Base-by-base conservation (phyloP, 805 yeast genomes). In the Teunomyces cretensis region DNA sequence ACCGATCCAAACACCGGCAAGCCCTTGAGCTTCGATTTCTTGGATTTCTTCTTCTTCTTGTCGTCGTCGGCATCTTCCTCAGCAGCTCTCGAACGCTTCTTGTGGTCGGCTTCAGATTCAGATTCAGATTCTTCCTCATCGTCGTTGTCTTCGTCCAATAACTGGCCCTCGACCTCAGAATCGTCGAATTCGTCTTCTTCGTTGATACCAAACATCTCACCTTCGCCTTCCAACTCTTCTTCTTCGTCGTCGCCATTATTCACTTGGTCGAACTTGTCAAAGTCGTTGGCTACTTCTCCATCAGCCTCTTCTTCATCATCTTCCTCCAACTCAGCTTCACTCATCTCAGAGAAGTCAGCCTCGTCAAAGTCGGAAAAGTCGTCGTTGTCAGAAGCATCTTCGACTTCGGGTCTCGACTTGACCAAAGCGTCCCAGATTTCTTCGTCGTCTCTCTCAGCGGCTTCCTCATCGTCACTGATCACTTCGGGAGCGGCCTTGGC, bases 1-100 rank as follows among this genome's bases (percentile, higher is more conserved):
- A 83, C 96, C 38, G 90, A 83, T 1, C 96, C 97, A 70, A 89
- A 91, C 15, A 82, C 74, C 16, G 97, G 97, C 48, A 91, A 70
- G 39, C 76, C 80, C 58, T 79, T 83, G 57, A 86, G 68, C 62
- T 79, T 83, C 38, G 72, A 66, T 60, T 74, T 80, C 71, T 78
- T 81, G 14, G 74, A 54, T 51, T 68, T 72, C 49, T 57, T 57
- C 15, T 8, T 15, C 17, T 26, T 26, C 44, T 55, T 60, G 47
- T 43, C 57, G 41, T 48, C 64, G 35, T 68, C 67, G 46, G 64
- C 57, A 41, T 48, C 64, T 33, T 68, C 66, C 45, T 65, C 57
- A 19, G 43, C 46, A 12, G 59, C 52, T 47, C 54, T 59, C 19
- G 52, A 48, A 44, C 60, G 58, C 44, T 52, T 64, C 46, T 41